Base-by-base conservation (phyloP, 2,329 filamentous ascomycete species). In the Cordyceps cateniannulata region DNA sequence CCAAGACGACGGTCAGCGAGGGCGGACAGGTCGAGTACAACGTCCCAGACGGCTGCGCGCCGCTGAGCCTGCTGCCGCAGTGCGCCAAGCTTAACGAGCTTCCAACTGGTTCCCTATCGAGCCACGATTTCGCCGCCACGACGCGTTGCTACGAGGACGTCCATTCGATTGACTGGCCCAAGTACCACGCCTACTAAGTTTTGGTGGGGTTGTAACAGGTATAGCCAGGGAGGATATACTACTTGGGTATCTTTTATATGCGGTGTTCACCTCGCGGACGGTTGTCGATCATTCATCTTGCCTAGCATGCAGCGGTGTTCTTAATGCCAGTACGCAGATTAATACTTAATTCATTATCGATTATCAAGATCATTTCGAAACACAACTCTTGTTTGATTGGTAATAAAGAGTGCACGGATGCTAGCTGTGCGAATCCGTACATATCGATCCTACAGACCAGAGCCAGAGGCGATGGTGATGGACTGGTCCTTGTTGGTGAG, bases 61-160 rank as follows among this genome's bases (percentile, higher is more conserved):
- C 74, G 8, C 69, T 14, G n/a, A 52, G 48, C 20, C 47, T 60
- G 22, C 48, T 59, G 25, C 57, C 57, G n/a, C 54, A 57, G 54
- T 57, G 54, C 29, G 54, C 54, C 29, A 38, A 14, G 22, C 44
- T 57, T 32, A 50, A 51, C n/a, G 68, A 69, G 16, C 62, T 78
- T 24, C 73, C 75, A 0, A 66, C 67, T 44, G 73, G 71, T 1
- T 73, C 73, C 16, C 63, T 68, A 20, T 67, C 72, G 2, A 77
- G 69, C 59, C 77, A 81, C 63, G 67, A 76, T 29, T 76, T 72
- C 65, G 75, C 72, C 0, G 67, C 71, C 14, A 63, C 65, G 4
- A 72, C 73, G 1, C 66, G 68, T 47, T 81, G 79, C 65, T 79
- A 78, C 65, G 64, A 68, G 4, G 69, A 78, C 62, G 76, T 77